Evolutionary conservation across 768 basidiomycete genomes (phyloP), one percentile per base, ranked within the genome.

Genomic region (Imleria badia): DNA sequence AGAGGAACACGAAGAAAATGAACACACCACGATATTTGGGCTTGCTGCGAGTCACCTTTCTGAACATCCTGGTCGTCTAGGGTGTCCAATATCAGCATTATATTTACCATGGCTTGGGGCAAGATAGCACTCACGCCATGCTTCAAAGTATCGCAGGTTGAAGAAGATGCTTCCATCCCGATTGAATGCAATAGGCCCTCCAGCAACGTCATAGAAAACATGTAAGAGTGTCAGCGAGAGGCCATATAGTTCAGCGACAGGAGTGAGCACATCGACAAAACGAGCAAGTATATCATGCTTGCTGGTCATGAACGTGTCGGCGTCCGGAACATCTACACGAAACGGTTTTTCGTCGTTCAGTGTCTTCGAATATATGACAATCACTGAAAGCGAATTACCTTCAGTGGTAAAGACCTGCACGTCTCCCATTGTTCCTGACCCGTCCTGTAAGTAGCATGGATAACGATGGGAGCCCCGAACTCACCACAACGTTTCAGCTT

Each of bases 101-200:
- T 38, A 9, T 13, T 8, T 31, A n/a, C 38, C 17, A 10, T 26
- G 6, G 26, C 26, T 4, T 6, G 14, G 1, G 38, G 11, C n/a
- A 17, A 15, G n/a, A 9, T 22, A 5, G 1, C 29, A 77, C 86
- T 75, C 70, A 92, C 89, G 92, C 89, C 90, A 92, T 48, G 84
- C 81, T 64, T 89, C 79, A 60, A 82, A 93, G 68, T 86, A 94
- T 33, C 91, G 78, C 26, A 91, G 73, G 67, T 96, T 97, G 53
- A 96, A 69, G 72, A 90, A 97, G 17, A 98, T 78, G 50, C 86
- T 87, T 5, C 89, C 91, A 47, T 84, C 82, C 19, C 91, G 79
- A 69, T 98, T 98, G 78, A 98, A 98, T 2, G 93, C 94, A 50
- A 97, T 95, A 23, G 87, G 72, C 1, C 84, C 85, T 1, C 94